Conservation (phyloP, 2,329 filamentous ascomycete genomes). For the Ophiostoma populinum region DNA sequence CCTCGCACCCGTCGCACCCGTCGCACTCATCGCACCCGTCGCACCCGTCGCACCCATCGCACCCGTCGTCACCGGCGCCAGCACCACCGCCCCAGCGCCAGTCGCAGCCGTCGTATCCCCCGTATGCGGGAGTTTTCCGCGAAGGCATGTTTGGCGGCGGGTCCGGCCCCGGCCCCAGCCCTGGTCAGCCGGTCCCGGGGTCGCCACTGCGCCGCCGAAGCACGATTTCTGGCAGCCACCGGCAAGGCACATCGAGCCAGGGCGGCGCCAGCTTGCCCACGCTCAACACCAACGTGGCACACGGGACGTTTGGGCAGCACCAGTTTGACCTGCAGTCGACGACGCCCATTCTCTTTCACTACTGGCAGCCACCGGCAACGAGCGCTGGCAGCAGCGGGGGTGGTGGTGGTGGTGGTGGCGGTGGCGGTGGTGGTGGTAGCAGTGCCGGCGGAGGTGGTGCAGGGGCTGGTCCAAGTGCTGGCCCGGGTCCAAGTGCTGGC, state of each 20-base stretch:
- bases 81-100: conserved; percentile 27
- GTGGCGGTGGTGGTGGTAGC: conserved; percentile 11
- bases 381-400: conserved; percentile 28
- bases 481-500: too few relatives aligned
- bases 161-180: conserved; percentile 1
- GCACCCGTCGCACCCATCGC: not conserved
- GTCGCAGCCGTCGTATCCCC: conserved; percentile 25
- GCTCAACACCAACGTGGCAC: conserved; percentile 27
- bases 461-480: too few relatives aligned
- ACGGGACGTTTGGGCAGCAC: conserved; percentile 31
- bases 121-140: conserved; percentile 23
- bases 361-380: conserved; percentile 62
- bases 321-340: conserved; percentile 44
- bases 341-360: conserved; percentile 74
- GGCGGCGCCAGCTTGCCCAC: conserved; percentile 19
- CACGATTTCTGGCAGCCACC: not conserved
- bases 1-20: conserved; percentile 2
- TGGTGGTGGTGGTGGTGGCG: conserved; percentile 22
- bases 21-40: conserved; percentile 1
- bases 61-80: not conserved
- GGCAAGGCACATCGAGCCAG: not conserved
- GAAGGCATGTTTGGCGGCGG: conserved; percentile 6
- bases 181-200: conserved; percentile 23
- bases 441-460: not conserved
- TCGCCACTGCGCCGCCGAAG: conserved; percentile 21